Evolutionary conservation across 2,329 filamentous ascomycete genomes (phyloP).

Genomic region (Pseudogymnoascus sp.): DNA sequence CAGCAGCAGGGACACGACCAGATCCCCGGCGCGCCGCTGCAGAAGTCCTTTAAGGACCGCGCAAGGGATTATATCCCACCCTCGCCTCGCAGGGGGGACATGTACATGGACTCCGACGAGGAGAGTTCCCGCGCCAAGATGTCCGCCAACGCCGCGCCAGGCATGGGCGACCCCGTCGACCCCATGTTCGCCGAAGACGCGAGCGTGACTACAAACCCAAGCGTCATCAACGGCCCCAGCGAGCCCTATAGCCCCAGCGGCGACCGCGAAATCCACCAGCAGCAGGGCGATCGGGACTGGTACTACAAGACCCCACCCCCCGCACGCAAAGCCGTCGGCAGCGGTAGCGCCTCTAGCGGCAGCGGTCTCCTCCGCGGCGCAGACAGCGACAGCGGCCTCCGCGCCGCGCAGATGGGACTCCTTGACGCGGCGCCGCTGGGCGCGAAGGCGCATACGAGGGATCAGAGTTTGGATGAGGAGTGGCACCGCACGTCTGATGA

Average conservation of each 20-base stretch:
- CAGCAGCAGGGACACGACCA: constrained; percentile 21
- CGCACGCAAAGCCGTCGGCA: not conserved
- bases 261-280: constrained; percentile 12
- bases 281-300: constrained; percentile 31
- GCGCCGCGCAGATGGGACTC: constrained; percentile 16
- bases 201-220: constrained; percentile 78
- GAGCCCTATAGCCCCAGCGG: constrained; percentile 35
- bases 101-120: constrained; percentile 45
- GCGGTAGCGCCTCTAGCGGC: constrained; percentile 14
- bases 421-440: constrained; percentile 31
- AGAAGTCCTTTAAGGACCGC: constrained; percentile 60
- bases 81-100: constrained; percentile 50
- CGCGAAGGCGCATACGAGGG: constrained; percentile 46
- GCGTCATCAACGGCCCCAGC: constrained; percentile 67
- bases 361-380: constrained; percentile 14
- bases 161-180: constrained; percentile 45
- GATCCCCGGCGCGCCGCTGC: constrained; percentile 43
- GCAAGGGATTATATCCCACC: constrained; percentile 34
- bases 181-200: constrained; percentile 33
- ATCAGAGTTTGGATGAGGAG: constrained; percentile 53
- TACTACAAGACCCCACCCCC: constrained; percentile 52
- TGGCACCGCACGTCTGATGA: constrained; percentile 56
- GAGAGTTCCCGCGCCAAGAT: constrained; percentile 56
- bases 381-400: constrained; percentile 21
- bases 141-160: constrained; percentile 54